Evolutionary conservation across 78 protist genomes (phyloP).

Genomic region (Monocercomonoides exilis): DNA sequence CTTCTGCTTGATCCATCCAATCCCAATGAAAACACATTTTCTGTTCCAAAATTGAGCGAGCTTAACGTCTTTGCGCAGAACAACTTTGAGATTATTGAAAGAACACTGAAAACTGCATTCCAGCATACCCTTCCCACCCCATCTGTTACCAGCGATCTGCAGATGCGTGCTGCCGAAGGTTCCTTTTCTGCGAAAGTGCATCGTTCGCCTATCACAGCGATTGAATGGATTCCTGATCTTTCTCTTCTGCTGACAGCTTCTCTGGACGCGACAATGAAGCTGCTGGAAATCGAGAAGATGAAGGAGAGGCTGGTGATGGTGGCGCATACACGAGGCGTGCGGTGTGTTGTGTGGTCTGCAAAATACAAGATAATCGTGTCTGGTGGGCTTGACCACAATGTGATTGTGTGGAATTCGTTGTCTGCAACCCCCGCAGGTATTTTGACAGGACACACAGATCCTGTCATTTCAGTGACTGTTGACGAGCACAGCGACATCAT

Average conservation of each 20-base stretch:
- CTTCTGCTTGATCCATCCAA: too few species aligned
- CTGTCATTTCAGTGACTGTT: not conserved
- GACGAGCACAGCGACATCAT: not conserved
- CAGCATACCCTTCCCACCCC: not conserved
- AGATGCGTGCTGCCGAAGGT: not conserved
- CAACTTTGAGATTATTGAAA: not conserved
- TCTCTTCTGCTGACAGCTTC: not conserved
- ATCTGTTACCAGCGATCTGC: not conserved
- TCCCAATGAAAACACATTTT: not conserved
- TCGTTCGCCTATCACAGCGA: not conserved
- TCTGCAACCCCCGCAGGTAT: not conserved
- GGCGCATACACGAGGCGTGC: not conserved
- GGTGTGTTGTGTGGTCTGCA: not conserved
- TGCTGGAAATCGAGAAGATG: not conserved
- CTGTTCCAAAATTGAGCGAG: not conserved
- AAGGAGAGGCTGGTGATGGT: not conserved
- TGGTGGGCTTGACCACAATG: not conserved
- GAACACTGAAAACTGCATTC: not conserved
- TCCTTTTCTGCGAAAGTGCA: not conserved
- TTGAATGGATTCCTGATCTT: not conserved
- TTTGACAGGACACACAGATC: not conserved
- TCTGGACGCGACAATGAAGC: not conserved
- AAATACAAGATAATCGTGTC: not conserved
- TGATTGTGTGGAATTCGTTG: not conserved
- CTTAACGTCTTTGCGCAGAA: not conserved